Percentiles rank a stretch among this genome's conserved stretches.
Evolutionary conservation across 2,329 filamentous ascomycete genomes (phyloP).

Genomic region (Chrysosporium keratinophilum): DNA sequence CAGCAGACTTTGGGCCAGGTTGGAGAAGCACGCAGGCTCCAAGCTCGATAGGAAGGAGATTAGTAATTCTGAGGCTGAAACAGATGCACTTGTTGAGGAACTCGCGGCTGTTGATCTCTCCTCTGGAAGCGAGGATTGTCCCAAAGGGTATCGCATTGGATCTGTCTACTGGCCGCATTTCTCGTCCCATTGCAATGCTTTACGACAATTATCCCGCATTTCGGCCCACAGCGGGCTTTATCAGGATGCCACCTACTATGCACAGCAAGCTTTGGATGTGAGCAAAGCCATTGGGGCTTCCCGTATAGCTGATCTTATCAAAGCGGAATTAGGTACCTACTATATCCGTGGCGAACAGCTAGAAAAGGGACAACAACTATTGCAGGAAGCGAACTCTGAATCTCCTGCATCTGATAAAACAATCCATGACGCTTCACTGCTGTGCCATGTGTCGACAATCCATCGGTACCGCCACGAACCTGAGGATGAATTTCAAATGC

Average conservation of each 20-base stretch:
- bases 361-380: slow-evolving; percentile 45
- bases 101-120: slow-evolving; percentile 33
- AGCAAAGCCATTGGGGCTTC: slow-evolving; percentile 57
- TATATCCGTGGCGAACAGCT: slow-evolving; percentile 42
- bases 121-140: slow-evolving; percentile 23
- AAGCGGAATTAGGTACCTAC: slow-evolving; percentile 39
- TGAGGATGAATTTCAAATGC: slow-evolving; percentile 39
- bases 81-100: slow-evolving; percentile 31
- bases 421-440: slow-evolving; percentile 42
- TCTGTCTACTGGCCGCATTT: slow-evolving; percentile 73
- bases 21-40: slow-evolving; percentile 37
- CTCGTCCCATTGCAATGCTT: slow-evolving; percentile 58
- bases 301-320: slow-evolving; percentile 41
- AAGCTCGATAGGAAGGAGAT: slow-evolving; percentile 25
- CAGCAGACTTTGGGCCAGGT: slow-evolving; percentile 42
- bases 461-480: slow-evolving; percentile 36
- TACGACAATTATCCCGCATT: slow-evolving; percentile 63
- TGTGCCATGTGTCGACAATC: slow-evolving; percentile 37
- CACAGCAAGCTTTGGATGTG: slow-evolving; percentile 70
- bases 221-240: slow-evolving; percentile 80
- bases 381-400: slow-evolving; percentile 49
- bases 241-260: slow-evolving; percentile 78
- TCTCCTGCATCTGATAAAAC: slow-evolving; percentile 43
- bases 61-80: slow-evolving; percentile 21
- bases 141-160: slow-evolving; percentile 39